Evolutionary conservation across 2,329 filamentous ascomycete species (phyloP), one percentile per base, ranked within the genome.

Genomic region (Pseudogymnoascus sp.): DNA sequence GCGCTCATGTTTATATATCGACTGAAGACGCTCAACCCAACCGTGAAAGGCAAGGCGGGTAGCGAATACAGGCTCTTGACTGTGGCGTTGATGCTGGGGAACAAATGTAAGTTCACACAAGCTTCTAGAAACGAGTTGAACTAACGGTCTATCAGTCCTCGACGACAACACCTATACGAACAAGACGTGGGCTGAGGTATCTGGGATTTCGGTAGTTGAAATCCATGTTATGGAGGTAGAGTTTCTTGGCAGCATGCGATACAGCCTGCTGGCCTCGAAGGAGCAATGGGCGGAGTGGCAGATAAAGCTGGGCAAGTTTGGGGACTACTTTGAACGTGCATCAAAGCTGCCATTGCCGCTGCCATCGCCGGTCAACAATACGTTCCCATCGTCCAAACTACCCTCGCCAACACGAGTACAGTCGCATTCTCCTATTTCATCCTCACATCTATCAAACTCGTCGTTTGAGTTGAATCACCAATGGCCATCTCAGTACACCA

Each of bases 171-270:
- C 94, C 0, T 99, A 99, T 75, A 97, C 94, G 37, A 99, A 99
- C 78, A 97, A 97, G 79, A 99, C 94, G 0, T 99, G 94, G 94
- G 94, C 93, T 2, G 94, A 99, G 70, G 94, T 99, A 9, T 97
- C 94, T 0, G 89, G 90, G 47, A 96, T 99, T 64, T 86, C 90
- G 1, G 93, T 97, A 10, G 86, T 88, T 64, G 94, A 99, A 74
- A 96, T 99, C 59, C 94, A 99, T 73, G 89, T 97, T 47, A 99
- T 99, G 94, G 94, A 99, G 74, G 94, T 99, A n/a, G 94, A 99
- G 74, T 99, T 99, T 69, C 79, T 99, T 65, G 97, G 93, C 79
- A 97, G 97, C 74, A 96, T 99, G 87, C 86, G 93, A 70, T 99
- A 97, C 75, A 92, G 90, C 68, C 79, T 99, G 6, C 86, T 93